phyloP scores from a whole-genome alignment of 2,329 filamentous ascomycete genomes.

The Ceratocystis albifundus region DNA sequence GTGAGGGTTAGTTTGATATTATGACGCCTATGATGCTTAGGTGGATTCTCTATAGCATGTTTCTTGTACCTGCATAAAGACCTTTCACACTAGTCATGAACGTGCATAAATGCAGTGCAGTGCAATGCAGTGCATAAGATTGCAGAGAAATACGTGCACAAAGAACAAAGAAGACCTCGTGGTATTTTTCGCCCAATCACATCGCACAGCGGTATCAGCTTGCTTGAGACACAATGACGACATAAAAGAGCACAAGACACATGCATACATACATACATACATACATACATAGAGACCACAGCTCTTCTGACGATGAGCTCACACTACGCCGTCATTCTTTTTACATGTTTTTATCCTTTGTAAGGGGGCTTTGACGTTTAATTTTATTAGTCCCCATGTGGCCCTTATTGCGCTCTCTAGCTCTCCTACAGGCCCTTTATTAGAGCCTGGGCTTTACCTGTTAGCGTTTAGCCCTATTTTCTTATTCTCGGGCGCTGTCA shows the following conservation, averaged over 20 bases:
- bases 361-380: neutral
- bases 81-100: neutral
- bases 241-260: conserved; percentile 1
- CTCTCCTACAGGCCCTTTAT: neutral
- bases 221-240: neutral
- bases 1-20: too few species aligned
- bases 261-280: too few species aligned
- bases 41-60: too few species aligned
- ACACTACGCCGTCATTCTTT: too few species aligned
- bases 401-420: neutral
- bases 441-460: neutral
- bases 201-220: neutral
- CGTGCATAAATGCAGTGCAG: too few species aligned
- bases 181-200: neutral
- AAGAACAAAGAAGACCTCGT: neutral
- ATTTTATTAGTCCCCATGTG: neutral
- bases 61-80: neutral
- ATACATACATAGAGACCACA: too few species aligned
- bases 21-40: too few species aligned
- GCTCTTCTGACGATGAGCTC: neutral
- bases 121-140: too few species aligned
- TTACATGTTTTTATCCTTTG: neutral
- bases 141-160: too few species aligned
- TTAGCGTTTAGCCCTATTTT: neutral
- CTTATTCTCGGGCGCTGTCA: neutral